Percentiles rank a stretch among this genome's conserved stretches.
These are phyloP conservation scores for Penicillium sp. DNA, from an alignment of 2,329 filamentous ascomycete species.

Conservation along the genomic window DNA sequence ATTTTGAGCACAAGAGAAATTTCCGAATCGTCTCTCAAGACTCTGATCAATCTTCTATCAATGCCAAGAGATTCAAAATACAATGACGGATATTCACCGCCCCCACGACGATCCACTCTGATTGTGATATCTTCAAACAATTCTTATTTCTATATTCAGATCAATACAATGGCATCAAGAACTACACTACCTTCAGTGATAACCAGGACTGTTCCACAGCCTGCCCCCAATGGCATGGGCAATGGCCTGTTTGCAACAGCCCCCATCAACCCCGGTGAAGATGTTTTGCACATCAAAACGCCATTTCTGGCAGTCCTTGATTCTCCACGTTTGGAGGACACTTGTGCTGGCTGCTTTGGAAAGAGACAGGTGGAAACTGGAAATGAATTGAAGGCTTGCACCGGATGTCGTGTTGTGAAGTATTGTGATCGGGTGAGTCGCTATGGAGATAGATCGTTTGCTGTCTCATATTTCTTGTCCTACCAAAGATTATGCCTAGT, in stretches of 20 bases:
- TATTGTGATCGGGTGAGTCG: constrained; percentile 52
- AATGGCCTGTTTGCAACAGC: constrained; percentile 49
- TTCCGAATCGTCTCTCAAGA: background rate
- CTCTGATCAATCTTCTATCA: background rate
- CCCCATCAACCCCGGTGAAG: constrained; percentile 42
- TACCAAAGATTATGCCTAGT: background rate
- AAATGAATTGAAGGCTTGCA: constrained; percentile 45
- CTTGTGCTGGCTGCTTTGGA: constrained; percentile 51
- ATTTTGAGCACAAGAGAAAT: background rate
- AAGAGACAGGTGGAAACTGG: constrained; percentile 25
- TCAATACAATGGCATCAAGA: constrained; percentile 16
- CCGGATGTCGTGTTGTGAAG: constrained; percentile 49
- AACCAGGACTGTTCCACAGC: constrained; percentile 20
- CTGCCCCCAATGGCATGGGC: constrained; percentile 33
- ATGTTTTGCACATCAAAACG: constrained; percentile 43
- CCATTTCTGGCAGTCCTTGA: constrained; percentile 51
- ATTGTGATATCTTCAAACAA: background rate
- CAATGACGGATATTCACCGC: background rate
- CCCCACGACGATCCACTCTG: background rate
- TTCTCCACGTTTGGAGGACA: constrained; percentile 43
- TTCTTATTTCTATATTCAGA: constrained; percentile 2
- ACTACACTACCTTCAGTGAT: constrained; percentile 13
- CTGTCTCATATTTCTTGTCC: background rate
- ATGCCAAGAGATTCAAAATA: constrained; percentile 2
- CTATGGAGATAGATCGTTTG: background rate